Conservation (phyloP, 805 yeast species). For the Saturnispora serradocipensis region DNA sequence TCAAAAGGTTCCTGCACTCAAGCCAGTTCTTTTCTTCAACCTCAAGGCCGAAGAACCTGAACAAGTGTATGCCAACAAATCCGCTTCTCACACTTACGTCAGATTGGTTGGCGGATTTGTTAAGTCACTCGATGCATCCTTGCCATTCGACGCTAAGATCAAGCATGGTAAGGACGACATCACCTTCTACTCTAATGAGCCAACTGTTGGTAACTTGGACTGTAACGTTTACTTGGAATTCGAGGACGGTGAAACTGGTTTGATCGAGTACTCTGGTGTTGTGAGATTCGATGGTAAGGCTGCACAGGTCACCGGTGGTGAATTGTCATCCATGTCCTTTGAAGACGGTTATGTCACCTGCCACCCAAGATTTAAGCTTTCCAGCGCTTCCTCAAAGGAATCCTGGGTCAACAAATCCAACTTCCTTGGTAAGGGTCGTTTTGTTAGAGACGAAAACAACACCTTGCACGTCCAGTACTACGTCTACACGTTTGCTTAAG, state of each 20-base stretch:
- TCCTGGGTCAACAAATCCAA: conserved; percentile 43
- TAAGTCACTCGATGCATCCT: conserved; percentile 29
- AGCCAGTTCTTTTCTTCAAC: conserved; percentile 32
- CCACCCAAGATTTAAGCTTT: conserved; percentile 38
- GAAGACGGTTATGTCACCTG: conserved; percentile 41
- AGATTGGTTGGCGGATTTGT: conserved; percentile 29
- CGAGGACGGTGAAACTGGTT: conserved; percentile 29
- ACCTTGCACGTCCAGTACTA: conserved; percentile 37
- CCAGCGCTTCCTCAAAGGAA: conserved; percentile 34
- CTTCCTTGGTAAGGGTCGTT: conserved; percentile 52
- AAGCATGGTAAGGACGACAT: conserved; percentile 41
- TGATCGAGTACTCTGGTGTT: conserved; percentile 41
- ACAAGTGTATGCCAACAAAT: conserved; percentile 20
- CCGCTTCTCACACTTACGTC: conserved; percentile 25
- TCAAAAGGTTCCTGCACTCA: conserved; percentile 20
- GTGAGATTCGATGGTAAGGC: conserved; percentile 31
- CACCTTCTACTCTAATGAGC: conserved; percentile 25
- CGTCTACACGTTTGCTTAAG: conserved; percentile 5
- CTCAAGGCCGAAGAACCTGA: conserved; percentile 28
- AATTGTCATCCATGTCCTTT: conserved; percentile 27
- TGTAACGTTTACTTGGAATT: conserved; percentile 37
- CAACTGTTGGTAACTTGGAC: conserved; percentile 30
- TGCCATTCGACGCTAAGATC: conserved; percentile 32
- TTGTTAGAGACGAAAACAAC: conserved; percentile 39
- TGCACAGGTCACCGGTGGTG: conserved; percentile 28